These are phyloP conservation scores for Geotrichum citri-aurantii DNA, from an alignment of 1,139 yeast species.

Conservation along the genomic window DNA sequence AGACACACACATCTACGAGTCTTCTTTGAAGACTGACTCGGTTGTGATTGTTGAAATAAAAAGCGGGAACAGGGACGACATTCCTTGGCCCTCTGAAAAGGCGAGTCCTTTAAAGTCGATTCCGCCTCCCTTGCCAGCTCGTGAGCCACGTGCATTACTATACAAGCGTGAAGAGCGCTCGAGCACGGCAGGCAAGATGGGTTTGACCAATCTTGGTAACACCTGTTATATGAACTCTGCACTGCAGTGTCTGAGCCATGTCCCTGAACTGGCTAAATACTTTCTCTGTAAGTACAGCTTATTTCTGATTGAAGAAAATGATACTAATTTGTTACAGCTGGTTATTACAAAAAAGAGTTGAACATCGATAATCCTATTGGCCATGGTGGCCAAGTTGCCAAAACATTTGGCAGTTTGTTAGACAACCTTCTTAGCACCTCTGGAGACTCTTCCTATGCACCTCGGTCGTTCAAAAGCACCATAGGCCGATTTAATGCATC, in stretches of 20 bases:
- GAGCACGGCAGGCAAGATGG: constrained; percentile 44
- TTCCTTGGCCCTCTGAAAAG: constrained; percentile 14
- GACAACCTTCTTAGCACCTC: constrained; percentile 9
- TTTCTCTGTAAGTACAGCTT: constrained; percentile 38
- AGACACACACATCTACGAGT: background rate
- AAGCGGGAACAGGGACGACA: constrained; percentile 1
- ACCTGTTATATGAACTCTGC: constrained; percentile 98
- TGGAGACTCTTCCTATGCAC: constrained; percentile 37
- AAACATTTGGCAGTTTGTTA: constrained; percentile 13
- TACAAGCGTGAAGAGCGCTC: background rate
- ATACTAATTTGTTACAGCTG: constrained; percentile 35
- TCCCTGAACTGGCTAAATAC: constrained; percentile 77
- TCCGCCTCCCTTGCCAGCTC: constrained; percentile 1
- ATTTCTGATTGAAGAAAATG: background rate
- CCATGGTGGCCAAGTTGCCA: constrained; percentile 52
- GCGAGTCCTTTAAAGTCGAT: background rate
- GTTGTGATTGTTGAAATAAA: constrained; percentile 9
- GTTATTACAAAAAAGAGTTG: constrained; percentile 59
- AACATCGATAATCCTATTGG: constrained; percentile 81
- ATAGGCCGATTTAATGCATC: constrained; percentile 75
- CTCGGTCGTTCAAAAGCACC: constrained; percentile 71
- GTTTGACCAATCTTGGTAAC: constrained; percentile 80
- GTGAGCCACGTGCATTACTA: background rate
- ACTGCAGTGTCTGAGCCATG: constrained; percentile 79
- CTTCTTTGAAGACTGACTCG: constrained; percentile 1